Conservation (phyloP, 257 asterid genomes). For the Parsonsia alboflavescens region DNA sequence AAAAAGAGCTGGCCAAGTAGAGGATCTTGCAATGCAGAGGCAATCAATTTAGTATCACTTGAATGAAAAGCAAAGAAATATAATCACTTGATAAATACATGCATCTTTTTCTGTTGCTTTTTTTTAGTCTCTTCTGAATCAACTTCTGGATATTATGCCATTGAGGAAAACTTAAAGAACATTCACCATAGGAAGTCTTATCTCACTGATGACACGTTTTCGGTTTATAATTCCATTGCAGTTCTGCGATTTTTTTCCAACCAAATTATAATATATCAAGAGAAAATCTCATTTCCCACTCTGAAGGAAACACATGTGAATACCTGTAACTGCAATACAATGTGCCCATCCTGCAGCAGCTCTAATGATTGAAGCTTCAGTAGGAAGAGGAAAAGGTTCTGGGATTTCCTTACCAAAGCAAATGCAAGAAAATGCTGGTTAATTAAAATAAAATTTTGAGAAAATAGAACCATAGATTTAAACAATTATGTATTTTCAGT, state of each 20-base stretch:
- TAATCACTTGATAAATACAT: background rate
- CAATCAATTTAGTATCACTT: background rate
- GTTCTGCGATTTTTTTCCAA: too few relatives aligned
- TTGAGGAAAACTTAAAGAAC: background rate
- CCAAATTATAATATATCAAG: background rate
- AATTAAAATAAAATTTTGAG: slow-evolving; percentile 13
- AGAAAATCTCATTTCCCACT: background rate
- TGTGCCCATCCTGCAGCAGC: slow-evolving; percentile 99
- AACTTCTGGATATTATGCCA: background rate
- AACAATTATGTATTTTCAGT: background rate
- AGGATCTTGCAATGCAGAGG: background rate
- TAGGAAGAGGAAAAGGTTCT: slow-evolving; percentile 96
- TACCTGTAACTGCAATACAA: slow-evolving; percentile 85
- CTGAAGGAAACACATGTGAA: background rate
- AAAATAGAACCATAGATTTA: background rate
- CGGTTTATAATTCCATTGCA: background rate
- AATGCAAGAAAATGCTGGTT: slow-evolving; percentile 32
- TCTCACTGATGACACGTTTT: background rate
- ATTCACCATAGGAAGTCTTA: background rate
- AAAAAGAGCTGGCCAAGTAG: slow-evolving; percentile 5
- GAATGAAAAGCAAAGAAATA: background rate
- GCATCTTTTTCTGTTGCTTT: background rate
- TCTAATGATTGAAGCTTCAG: slow-evolving; percentile 48
- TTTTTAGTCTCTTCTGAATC: background rate
- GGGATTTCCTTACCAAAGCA: slow-evolving; percentile 81